These are phyloP conservation scores for Cystobasidiaceae sp. DNA, from an alignment of 1,284 basidiomycete species.

Conservation along the genomic window DNA sequence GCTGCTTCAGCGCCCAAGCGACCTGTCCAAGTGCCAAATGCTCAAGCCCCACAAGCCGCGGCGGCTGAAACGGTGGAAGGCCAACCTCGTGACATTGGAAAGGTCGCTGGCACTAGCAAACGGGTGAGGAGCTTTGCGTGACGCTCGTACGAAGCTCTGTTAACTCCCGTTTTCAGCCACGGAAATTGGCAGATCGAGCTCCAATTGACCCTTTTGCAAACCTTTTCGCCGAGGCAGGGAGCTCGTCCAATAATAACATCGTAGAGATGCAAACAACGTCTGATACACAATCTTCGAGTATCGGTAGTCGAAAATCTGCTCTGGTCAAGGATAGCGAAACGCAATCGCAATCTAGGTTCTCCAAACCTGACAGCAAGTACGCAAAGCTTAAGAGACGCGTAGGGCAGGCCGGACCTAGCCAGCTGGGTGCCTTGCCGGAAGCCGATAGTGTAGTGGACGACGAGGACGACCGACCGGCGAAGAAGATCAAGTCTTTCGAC, in stretches of 20 bases:
- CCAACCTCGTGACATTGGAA: not conserved
- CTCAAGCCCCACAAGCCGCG: not conserved
- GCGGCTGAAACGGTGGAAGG: not conserved
- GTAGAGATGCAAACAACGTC: not conserved
- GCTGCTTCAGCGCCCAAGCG: conserved; percentile 1
- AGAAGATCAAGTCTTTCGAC: conserved; percentile 28
- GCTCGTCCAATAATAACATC: not conserved
- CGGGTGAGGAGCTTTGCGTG: not conserved
- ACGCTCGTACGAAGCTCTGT: not conserved
- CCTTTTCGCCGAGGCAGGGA: not conserved
- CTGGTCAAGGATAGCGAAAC: not conserved
- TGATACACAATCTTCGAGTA: not conserved
- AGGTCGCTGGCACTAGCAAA: not conserved
- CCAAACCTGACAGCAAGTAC: conserved; percentile 10
- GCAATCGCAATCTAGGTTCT: conserved; percentile 4
- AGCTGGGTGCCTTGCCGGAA: not conserved
- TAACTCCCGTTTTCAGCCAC: not conserved
- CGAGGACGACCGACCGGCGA: not conserved
- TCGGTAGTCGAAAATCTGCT: not conserved
- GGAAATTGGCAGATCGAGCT: conserved; percentile 13
- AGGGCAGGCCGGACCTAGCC: not conserved
- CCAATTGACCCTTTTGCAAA: conserved; percentile 5
- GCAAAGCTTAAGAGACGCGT: conserved; percentile 21
- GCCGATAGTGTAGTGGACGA: not conserved
- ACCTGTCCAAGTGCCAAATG: not conserved